These are phyloP conservation scores for Pleodorina starrii DNA, from an alignment of 139 green algal species.

Conservation along the genomic window DNA sequence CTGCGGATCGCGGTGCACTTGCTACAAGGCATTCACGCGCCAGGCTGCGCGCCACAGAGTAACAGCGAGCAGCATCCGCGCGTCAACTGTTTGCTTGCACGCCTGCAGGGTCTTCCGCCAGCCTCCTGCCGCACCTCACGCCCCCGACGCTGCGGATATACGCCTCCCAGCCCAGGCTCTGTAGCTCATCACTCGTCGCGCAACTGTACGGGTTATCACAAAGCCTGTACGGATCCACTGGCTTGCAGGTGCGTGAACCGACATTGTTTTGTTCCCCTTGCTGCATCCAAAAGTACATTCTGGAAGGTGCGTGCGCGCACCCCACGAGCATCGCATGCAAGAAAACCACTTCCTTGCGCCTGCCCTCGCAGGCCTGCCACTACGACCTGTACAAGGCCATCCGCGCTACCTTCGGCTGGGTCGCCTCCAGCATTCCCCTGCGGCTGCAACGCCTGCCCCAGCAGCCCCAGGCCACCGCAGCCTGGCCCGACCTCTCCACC, in stretches of 20 bases:
- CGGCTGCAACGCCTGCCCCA: not conserved
- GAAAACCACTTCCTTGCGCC: no score
- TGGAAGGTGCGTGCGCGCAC: no score
- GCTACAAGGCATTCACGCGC: no score
- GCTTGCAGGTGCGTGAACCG: slow-evolving; percentile 25
- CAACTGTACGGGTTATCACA: not conserved
- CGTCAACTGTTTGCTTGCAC: no score
- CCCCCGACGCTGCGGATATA: not conserved
- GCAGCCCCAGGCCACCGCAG: not conserved
- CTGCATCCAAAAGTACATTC: no score
- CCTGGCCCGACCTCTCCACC: not conserved
- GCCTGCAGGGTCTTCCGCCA: not conserved
- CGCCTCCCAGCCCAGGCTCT: not conserved
- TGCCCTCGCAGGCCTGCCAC: slow-evolving; percentile 8
- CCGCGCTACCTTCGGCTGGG: not conserved
- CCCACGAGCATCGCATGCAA: no score
- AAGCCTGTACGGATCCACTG: not conserved
- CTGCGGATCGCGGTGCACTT: no score
- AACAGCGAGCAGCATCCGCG: no score
- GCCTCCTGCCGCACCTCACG: not conserved
- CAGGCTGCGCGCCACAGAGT: no score
- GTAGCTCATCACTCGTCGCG: not conserved
- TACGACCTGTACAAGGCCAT: not conserved
- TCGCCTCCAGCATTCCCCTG: not conserved
- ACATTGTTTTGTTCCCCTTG: no score